Evolutionary conservation across 1,284 basidiomycete species (phyloP).

Genomic region (Sanghuangporus weigelae): DNA sequence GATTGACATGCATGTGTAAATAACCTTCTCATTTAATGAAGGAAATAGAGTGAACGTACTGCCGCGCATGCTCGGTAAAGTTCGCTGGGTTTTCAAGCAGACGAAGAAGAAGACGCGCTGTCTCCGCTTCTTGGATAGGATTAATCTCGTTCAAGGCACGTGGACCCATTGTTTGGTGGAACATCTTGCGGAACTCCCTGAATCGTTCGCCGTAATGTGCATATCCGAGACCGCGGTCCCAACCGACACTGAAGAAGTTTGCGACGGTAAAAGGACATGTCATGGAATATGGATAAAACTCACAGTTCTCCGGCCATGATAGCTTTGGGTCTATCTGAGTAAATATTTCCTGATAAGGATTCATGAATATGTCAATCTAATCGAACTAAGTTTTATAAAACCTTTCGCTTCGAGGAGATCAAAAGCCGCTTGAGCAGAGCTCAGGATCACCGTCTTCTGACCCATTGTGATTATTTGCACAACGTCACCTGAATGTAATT

Average conservation of each 20-base stretch:
- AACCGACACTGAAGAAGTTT: constrained; percentile 31
- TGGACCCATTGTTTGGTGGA: constrained; percentile 36
- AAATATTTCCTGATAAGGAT: constrained; percentile 27
- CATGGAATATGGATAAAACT: not conserved
- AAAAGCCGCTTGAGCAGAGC: constrained; percentile 24
- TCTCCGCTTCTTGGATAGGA: constrained; percentile 28
- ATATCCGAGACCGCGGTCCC: constrained; percentile 38
- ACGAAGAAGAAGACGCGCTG: constrained; percentile 27
- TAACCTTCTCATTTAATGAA: not conserved
- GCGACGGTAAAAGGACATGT: not conserved
- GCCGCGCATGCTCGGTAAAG: constrained; percentile 29
- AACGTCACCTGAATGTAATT: constrained; percentile 7
- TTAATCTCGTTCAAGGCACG: constrained; percentile 28
- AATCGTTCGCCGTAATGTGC: constrained; percentile 30
- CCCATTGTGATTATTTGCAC: constrained; percentile 19
- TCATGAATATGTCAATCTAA: not conserved
- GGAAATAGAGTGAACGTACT: constrained; percentile 23
- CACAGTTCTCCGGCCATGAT: constrained; percentile 42
- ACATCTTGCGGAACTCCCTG: constrained; percentile 34
- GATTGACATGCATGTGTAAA: not conserved
- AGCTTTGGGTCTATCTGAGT: constrained; percentile 36
- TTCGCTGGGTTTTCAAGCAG: constrained; percentile 29
- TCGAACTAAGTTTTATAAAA: not conserved
- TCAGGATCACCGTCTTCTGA: constrained; percentile 25
- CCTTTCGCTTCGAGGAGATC: constrained; percentile 27